Conservation (phyloP, 2,329 filamentous ascomycete species). For the Exophiala dermatitidis region DNA sequence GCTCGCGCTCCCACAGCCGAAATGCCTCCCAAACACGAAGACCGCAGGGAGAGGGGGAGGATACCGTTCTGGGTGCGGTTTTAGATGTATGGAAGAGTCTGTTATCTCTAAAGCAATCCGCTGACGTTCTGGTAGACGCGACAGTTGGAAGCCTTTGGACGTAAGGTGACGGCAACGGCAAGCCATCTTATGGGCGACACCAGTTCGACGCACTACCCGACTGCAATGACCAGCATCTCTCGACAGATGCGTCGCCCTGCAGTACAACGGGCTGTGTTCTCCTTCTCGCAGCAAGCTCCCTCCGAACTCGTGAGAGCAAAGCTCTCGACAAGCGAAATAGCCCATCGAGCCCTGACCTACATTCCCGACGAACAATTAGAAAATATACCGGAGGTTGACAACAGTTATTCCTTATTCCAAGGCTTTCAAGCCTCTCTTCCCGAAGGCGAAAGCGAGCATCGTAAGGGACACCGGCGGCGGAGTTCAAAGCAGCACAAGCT, state of each 20-base stretch:
- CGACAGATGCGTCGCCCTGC: constrained; percentile 77
- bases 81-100: constrained; percentile 35
- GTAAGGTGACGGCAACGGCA: constrained; percentile 91
- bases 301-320: constrained; percentile 87
- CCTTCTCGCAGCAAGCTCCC: constrained; percentile 83
- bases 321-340: constrained; percentile 84
- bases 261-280: constrained; percentile 83
- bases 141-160: constrained; percentile 83
- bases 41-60: constrained; percentile 36
- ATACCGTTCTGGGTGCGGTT: constrained; percentile 41
- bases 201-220: constrained; percentile 65
- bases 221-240: constrained; percentile 80
- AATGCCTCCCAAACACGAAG: constrained; percentile 40
- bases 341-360: constrained; percentile 82
- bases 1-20: constrained; percentile 33
- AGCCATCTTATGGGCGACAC: constrained; percentile 71
- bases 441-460: constrained; percentile 55
- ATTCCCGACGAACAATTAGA: constrained; percentile 81
- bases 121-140: constrained; percentile 54
- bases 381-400: constrained; percentile 81
- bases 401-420: constrained; percentile 87
- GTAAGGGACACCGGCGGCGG: constrained; percentile 61
- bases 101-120: neutral
- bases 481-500: constrained; percentile 70
- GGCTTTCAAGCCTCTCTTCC: constrained; percentile 90